Percentiles rank a stretch among this genome's conserved stretches.
These are phyloP conservation scores for Fusarium domesticum DNA, from an alignment of 2,329 filamentous ascomycete species.

Conservation along the genomic window DNA sequence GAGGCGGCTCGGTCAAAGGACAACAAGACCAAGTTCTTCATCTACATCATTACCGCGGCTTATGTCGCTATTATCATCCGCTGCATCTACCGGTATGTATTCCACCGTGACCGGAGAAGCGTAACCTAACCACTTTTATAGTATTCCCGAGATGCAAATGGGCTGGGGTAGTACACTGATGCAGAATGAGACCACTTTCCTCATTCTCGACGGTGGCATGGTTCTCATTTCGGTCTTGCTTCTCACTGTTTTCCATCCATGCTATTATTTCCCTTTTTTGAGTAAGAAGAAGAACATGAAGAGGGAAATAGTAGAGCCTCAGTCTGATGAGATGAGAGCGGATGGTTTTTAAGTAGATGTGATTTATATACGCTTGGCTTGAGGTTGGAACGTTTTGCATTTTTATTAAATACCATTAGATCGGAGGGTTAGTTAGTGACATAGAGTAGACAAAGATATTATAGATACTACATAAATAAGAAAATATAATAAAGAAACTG, in stretches of 20 bases:
- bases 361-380: no score
- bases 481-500: no score
- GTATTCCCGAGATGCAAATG: slow-evolving; percentile 23
- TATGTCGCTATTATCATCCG: slow-evolving; percentile 20
- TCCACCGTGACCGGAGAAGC: accelerated
- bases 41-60: slow-evolving; percentile 7
- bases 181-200: slow-evolving; percentile 21
- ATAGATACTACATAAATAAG: no score
- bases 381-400: no score
- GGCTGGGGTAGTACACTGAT: slow-evolving; percentile 21
- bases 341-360: no score
- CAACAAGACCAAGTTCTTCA: slow-evolving; percentile 19
- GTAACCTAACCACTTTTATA: neutral
- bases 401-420: no score
- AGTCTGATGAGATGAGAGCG: neutral
- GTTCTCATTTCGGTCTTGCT: slow-evolving; percentile 18
- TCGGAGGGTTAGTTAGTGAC: no score
- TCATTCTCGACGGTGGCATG: slow-evolving; percentile 20
- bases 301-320: neutral
- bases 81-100: slow-evolving; percentile 19
- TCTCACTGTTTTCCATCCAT: slow-evolving; percentile 16
- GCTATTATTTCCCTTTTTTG: slow-evolving; percentile 18
- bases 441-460: no score
- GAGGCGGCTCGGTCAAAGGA: slow-evolving; percentile 10
- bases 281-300: slow-evolving; percentile 4